Evolutionary conservation across 108 stramenopile genomes (phyloP).

Genomic region (Aureococcus anophagefferens): DNA sequence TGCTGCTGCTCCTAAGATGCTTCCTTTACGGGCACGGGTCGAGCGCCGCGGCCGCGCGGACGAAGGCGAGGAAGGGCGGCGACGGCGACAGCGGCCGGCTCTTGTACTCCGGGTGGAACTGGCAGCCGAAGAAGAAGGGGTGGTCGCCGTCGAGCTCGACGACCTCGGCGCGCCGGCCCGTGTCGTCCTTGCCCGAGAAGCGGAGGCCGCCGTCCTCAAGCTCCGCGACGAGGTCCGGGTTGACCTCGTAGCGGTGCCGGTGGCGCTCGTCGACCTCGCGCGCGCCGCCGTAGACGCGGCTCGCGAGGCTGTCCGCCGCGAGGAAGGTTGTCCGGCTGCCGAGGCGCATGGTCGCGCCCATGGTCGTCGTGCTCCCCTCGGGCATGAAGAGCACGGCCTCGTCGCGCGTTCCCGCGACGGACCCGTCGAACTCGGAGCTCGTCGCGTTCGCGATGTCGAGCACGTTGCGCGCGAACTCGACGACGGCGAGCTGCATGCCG

Average conservation of each 20-base stretch:
- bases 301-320: constrained; percentile 17
- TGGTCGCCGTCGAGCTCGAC: constrained; percentile 80
- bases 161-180: constrained; percentile 92
- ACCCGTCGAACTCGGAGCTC: constrained; percentile 57
- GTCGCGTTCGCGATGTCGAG: constrained; percentile 49
- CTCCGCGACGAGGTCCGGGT: constrained; percentile 76
- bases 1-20: too few species aligned
- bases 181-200: constrained; percentile 86
- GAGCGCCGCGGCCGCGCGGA: constrained; percentile 74
- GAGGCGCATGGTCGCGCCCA: too few species aligned
- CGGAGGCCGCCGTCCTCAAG: constrained; percentile 79
- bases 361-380: too few species aligned
- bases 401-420: constrained; percentile 37
- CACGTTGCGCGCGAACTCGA: constrained; percentile 64
- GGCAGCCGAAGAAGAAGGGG: constrained; percentile 93
- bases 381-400: constrained; percentile 73
- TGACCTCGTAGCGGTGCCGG: constrained; percentile 98
- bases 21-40: too few species aligned
- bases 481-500: constrained; percentile 69
- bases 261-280: constrained; percentile 74
- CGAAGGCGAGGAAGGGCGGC: constrained; percentile 86
- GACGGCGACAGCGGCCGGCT: constrained; percentile 83
- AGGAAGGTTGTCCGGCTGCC: constrained; percentile 79
- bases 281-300: constrained; percentile 60
- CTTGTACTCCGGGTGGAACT: constrained; percentile 98